Evolutionary conservation across 768 basidiomycete genomes (phyloP), one percentile per base, ranked within the genome.

Genomic region (Polyporus arcularius): DNA sequence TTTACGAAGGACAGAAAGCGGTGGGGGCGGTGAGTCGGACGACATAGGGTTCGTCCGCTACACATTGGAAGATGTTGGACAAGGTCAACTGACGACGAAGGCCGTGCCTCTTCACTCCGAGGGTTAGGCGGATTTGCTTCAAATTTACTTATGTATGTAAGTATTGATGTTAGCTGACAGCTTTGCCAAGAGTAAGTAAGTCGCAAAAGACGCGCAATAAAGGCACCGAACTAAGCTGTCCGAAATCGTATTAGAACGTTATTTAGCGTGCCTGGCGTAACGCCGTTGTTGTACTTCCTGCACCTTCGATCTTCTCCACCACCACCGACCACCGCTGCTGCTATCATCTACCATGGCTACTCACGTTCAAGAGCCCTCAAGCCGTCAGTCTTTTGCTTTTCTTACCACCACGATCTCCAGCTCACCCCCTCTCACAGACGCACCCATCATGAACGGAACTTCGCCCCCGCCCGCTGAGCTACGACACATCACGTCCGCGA

Each of bases 401-500:
- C 61, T 57, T 52, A 53, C 52, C 47, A 50, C 61, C 40, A 38
- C 32, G 31, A 26, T 51, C n/a, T 18, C 50, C 45, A 35, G 55
- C 55, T 48, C 62, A 26, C 62, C 47, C n/a, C 57, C 61, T n/a
- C 54, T 52, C 43, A 18, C 53, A 26, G 62, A 55, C n/a, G 45
- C 54, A 11, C 4, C 58, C 26, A 28, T 54, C 47, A 55, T 55
- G 53, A 59, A 63, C 49, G 30, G 49, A 4, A 28, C 52, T 30
- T 35, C 46, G 18, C 41, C 55, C 55, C 51, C 62, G 35, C 53
- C 64, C 14, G 57, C 55, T 31, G 83, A 85, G 68, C 76, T 85
- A 49, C 81, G 84, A 46, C 82, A 82, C 68, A 83, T 86, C 74
- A 82, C 81, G 18, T 85, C 84, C 30, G 74, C 75, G 32, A 72